Base-by-base conservation (phyloP, 768 basidiomycete genomes). In the Rhodotorula kratochvilovae region DNA sequence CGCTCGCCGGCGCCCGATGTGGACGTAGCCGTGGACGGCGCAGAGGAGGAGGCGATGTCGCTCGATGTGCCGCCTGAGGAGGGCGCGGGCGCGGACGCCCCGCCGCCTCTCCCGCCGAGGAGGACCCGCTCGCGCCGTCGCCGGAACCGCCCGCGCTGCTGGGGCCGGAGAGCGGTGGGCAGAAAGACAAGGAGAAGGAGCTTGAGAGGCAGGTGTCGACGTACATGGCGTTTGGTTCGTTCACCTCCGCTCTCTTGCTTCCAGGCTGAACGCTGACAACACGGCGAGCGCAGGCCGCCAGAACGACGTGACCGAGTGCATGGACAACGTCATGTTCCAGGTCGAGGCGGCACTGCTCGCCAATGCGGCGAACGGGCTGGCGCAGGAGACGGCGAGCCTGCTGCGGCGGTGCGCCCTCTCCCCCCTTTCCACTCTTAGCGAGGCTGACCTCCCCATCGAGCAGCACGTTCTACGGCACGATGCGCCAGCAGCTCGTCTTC, bases 321-420 rank as follows among this genome's bases (percentile, higher is more conserved):
- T 98, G 89, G 95, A 98, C 81, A 98, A 98, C 77, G 94, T 94
- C 82, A 90, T 99, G 85, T 96, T 96, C 82, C 96, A 98, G 81
- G 92, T 98, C 61, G 96, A 99, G 81, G 89, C 91, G 8, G 93
- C 92, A 1, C 80, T 92, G 12, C 65, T 82, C 50, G 90, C 90
- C 77, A 89, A 92, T 70, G 86, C 86, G 61, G 67, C 75, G 53
- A 67, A 64, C 12, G 81, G 79, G 17, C 67, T 66, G 7, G 85
- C 83, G 16, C 81, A 84, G 50, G 65, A 61, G 2, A 87, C 86
- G 77, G 85, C 84, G 0, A 91, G 91, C 71, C 84, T 95, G 17
- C 88, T 96, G 57, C 92, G 93, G 81, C 84, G 88, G 93, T 92
- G 46, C 42, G 81, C 33, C 13, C 0, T 50, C 6, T 21, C 63